phyloP scores from a whole-genome alignment of 441 rosid species.

The Aleurites moluccanus region DNA sequence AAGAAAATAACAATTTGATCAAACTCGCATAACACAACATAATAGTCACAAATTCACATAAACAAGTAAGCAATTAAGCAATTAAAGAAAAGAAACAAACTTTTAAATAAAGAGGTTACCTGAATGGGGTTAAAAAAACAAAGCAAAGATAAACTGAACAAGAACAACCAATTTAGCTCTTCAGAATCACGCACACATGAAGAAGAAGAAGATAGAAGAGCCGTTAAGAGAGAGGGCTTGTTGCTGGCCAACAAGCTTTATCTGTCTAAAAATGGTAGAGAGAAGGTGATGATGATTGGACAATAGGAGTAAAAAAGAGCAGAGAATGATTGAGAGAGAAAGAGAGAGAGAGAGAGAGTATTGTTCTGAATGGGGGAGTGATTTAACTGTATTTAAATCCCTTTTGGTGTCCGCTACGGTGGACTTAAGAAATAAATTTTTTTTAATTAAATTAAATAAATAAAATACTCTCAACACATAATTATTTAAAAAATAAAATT shows the following conservation, averaged over 20 bases:
- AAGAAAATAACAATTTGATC: neutral
- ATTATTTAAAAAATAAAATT: too few species aligned
- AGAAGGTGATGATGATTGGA: conserved; percentile 35
- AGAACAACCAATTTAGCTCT: conserved; percentile 15
- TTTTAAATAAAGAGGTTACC: conserved; percentile 13
- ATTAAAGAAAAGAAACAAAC: neutral
- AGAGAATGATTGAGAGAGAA: conserved; percentile 44
- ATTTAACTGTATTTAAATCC: conserved; percentile 54
- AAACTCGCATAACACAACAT: neutral
- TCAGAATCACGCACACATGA: conserved; percentile 12
- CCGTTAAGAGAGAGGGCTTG: conserved; percentile 4
- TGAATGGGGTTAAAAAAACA: conserved; percentile 2
- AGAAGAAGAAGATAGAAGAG: conserved; percentile 12
- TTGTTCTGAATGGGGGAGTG: conserved; percentile 17
- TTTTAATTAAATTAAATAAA: neutral
- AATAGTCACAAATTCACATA: neutral
- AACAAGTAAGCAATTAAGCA: neutral
- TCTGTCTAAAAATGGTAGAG: conserved; percentile 3
- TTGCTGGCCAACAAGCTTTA: conserved; percentile 25
- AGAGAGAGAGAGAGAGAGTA: conserved; percentile 29
- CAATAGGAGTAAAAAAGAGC: conserved; percentile 26
- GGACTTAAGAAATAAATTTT: neutral
- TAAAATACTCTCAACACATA: too few species aligned
- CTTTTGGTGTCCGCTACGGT: conserved; percentile 49
- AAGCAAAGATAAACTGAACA: conserved; percentile 11